These are phyloP conservation scores for Ganoderma meredithae DNA, from an alignment of 1,284 basidiomycete species.

Conservation along the genomic window DNA sequence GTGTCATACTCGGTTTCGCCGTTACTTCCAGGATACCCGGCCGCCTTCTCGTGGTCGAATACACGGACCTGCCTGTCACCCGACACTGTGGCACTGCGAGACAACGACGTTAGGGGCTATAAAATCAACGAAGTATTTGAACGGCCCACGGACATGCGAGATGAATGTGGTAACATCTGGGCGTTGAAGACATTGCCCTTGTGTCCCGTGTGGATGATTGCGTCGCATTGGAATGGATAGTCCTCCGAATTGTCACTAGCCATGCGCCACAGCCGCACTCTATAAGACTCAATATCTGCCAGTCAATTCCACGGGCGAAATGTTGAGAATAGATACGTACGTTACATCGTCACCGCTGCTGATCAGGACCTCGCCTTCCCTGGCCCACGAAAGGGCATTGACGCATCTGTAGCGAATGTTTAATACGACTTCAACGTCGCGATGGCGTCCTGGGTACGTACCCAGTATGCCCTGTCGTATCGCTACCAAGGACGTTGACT, in stretches of 20 bases:
- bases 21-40: conserved; percentile 44
- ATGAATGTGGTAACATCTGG: conserved; percentile 81
- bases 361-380: conserved; percentile 75
- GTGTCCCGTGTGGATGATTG: conserved; percentile 82
- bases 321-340: conserved; percentile 51
- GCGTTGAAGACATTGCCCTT: conserved; percentile 88
- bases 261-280: conserved; percentile 76
- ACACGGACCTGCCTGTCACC: conserved; percentile 84
- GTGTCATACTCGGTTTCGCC: conserved; percentile 50
- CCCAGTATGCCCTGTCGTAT: conserved; percentile 68
- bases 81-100: conserved; percentile 74
- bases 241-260: conserved; percentile 46
- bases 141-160: conserved; percentile 59
- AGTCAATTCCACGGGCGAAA: conserved; percentile 4
- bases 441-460: conserved; percentile 38
- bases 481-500: conserved; percentile 71
- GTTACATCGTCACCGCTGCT: conserved; percentile 87
- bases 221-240: conserved; percentile 70
- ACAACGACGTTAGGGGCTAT: neutral
- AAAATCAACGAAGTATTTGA: neutral
- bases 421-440: neutral
- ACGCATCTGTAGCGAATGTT: conserved; percentile 63
- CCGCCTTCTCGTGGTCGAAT: conserved; percentile 71
- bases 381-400: conserved; percentile 87
- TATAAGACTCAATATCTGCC: conserved; percentile 34